These are phyloP conservation scores for Yamadazyma songkhlaensis DNA, from an alignment of 1,139 yeast genomes.

Conservation along the genomic window DNA sequence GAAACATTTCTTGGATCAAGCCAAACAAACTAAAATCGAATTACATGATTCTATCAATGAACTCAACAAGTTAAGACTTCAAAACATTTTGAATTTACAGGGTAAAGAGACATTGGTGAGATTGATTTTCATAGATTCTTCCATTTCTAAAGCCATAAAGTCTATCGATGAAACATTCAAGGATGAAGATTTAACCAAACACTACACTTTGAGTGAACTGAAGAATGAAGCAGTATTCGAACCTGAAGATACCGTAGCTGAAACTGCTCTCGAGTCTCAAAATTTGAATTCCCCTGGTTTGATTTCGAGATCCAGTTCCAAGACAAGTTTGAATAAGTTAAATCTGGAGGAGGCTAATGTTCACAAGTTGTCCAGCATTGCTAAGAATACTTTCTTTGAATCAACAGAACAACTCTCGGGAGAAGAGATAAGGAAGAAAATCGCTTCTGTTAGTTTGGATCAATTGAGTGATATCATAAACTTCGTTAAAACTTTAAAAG, in stretches of 20 bases:
- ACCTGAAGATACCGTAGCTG: background rate
- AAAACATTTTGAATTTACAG: constrained; percentile 53
- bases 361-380: constrained; percentile 23
- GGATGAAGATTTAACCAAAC: constrained; percentile 15
- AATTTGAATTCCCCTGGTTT: constrained; percentile 18
- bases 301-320: constrained; percentile 34
- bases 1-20: constrained; percentile 40
- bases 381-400: constrained; percentile 22
- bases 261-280: constrained; percentile 2
- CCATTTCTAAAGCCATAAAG: constrained; percentile 63
- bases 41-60: constrained; percentile 56
- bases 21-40: constrained; percentile 41
- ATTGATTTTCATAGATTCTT: constrained; percentile 65
- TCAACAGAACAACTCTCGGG: constrained; percentile 35
- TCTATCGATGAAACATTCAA: constrained; percentile 43
- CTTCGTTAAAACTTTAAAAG: constrained; percentile 48
- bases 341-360: constrained; percentile 43
- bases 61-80: constrained; percentile 52
- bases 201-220: constrained; percentile 11
- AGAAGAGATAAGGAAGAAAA: constrained; percentile 50
- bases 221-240: constrained; percentile 6
- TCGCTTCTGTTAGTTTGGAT: constrained; percentile 42
- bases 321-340: constrained; percentile 31
- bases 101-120: constrained; percentile 74
- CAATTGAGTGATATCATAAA: constrained; percentile 54